These are phyloP conservation scores for Nigrospora osmanthi DNA, from an alignment of 2,329 filamentous ascomycete genomes.

Conservation along the genomic window DNA sequence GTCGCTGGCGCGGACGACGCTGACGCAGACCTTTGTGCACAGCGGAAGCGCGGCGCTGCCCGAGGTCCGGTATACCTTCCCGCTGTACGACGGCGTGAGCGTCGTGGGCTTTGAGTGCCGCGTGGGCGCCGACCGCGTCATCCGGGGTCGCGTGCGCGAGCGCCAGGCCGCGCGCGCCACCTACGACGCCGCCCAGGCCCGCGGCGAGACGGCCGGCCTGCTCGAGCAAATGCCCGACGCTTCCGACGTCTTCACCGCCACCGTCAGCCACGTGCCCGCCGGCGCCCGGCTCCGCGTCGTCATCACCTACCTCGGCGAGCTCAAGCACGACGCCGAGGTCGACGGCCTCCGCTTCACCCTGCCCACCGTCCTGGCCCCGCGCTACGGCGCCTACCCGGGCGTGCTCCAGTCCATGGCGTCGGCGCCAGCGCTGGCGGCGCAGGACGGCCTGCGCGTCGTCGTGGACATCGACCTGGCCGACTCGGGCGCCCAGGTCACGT, in stretches of 20 bases:
- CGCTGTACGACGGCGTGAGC: constrained; percentile 64
- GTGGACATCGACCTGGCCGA: constrained; percentile 51
- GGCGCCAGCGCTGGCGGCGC: constrained; percentile 7
- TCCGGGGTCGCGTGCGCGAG: constrained; percentile 60
- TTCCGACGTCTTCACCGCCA: constrained; percentile 61
- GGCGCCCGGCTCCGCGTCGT: constrained; percentile 49
- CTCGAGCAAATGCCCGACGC: constrained; percentile 53
- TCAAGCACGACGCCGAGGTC: constrained; percentile 62
- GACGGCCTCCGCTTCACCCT: constrained; percentile 64
- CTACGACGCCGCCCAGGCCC: constrained; percentile 49
- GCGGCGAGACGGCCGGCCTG: constrained; percentile 55
- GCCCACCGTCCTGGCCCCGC: constrained; percentile 57
- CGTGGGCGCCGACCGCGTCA: constrained; percentile 45
- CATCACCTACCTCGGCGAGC: constrained; percentile 60
- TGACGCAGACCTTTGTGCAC: constrained; percentile 4
- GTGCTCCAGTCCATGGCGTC: constrained; percentile 13
- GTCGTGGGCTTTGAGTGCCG: constrained; percentile 61
- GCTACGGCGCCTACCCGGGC: constrained; percentile 48
- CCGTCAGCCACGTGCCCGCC: constrained; percentile 59
- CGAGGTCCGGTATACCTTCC: constrained; percentile 60
- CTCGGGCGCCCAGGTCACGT: constrained; percentile 46
- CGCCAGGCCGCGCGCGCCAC: constrained; percentile 51
- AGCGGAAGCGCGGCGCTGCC: neutral
- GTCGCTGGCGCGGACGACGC: constrained; percentile 1
- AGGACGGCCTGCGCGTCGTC: constrained; percentile 41